phyloP scores from a whole-genome alignment of 1,139 yeast genomes.

The Suhomyces coccinellae region DNA sequence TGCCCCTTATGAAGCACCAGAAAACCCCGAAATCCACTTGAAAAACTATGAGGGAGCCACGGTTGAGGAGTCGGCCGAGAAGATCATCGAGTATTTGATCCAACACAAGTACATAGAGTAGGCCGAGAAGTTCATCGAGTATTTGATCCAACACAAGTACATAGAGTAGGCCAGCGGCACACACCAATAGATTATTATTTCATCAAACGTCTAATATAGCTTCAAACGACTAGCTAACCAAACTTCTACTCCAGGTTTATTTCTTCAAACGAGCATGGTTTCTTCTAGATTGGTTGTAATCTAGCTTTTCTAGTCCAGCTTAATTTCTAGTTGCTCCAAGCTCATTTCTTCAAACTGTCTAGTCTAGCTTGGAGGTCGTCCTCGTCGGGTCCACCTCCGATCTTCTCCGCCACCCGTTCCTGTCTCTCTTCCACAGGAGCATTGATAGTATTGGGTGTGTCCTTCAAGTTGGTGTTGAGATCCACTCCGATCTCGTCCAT shows the following conservation, averaged over 20 bases:
- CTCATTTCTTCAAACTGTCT: constrained; percentile 80
- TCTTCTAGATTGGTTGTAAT: too few species aligned
- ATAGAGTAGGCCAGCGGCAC: constrained; percentile 25
- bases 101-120: constrained; percentile 47
- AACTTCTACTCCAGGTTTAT: too few species aligned
- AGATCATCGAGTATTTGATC: constrained; percentile 67
- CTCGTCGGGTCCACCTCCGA: constrained; percentile 49
- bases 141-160: constrained; percentile 58
- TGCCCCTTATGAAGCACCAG: constrained; percentile 95
- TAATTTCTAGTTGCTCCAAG: too few species aligned
- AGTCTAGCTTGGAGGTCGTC: constrained; percentile 89
- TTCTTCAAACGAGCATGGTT: too few species aligned
- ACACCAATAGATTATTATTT: too few species aligned
- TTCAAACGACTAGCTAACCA: too few species aligned
- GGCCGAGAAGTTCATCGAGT: constrained; percentile 55
- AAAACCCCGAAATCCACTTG: constrained; percentile 76
- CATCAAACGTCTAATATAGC: too few species aligned
- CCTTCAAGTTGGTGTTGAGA: constrained; percentile 65
- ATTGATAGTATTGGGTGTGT: constrained; percentile 59
- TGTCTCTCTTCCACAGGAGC: constrained; percentile 28
- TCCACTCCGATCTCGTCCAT: constrained; percentile 96
- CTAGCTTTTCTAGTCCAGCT: too few species aligned
- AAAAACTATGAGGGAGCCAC: constrained; percentile 64
- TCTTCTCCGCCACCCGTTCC: constrained; percentile 47
- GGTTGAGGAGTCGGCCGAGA: constrained; percentile 78